Percentiles rank a stretch among this genome's conserved stretches.
phyloP scores from a whole-genome alignment of 2,329 filamentous ascomycete species.

The Leptosphaerulina australis region DNA sequence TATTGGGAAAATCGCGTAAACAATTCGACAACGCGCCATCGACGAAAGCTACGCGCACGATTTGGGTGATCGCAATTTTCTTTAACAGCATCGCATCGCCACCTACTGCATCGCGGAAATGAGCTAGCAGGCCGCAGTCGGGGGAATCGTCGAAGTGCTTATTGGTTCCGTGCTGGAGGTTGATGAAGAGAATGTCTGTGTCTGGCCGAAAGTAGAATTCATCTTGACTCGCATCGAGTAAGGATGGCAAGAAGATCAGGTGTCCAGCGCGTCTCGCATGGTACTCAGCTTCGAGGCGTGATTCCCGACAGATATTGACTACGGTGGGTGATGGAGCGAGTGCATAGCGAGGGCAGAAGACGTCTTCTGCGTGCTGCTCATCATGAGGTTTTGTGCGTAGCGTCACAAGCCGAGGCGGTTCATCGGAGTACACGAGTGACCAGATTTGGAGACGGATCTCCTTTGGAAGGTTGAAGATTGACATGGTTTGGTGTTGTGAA shows the following conservation, averaged over 20 bases:
- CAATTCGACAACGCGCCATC: conserved; percentile 30
- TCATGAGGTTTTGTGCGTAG: conserved; percentile 24
- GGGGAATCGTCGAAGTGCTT: conserved; percentile 31
- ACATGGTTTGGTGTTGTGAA: conserved; percentile 18
- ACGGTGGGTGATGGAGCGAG: conserved; percentile 25
- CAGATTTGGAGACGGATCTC: conserved; percentile 34
- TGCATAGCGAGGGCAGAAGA: conserved; percentile 29
- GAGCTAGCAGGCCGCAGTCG: conserved; percentile 26
- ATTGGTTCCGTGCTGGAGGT: conserved; percentile 15
- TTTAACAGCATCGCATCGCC: conserved; percentile 17
- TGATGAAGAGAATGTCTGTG: conserved; percentile 27
- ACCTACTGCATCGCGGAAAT: conserved; percentile 21
- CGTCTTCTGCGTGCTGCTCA: conserved; percentile 15
- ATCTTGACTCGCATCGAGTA: not conserved
- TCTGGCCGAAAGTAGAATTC: conserved; percentile 31
- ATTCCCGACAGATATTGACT: conserved; percentile 28
- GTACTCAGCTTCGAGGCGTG: conserved; percentile 26
- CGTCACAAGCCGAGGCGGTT: conserved; percentile 28
- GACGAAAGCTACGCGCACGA: conserved; percentile 20
- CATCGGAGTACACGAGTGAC: conserved; percentile 25
- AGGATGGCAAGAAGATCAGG: conserved; percentile 18
- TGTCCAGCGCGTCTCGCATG: conserved; percentile 24
- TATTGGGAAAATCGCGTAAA: conserved; percentile 25
- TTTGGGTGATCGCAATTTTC: conserved; percentile 24
- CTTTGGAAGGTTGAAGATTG: conserved; percentile 29